These are phyloP conservation scores for Sungouiozyma intestinalis DNA, from an alignment of 805 yeast species.

Conservation along the genomic window DNA sequence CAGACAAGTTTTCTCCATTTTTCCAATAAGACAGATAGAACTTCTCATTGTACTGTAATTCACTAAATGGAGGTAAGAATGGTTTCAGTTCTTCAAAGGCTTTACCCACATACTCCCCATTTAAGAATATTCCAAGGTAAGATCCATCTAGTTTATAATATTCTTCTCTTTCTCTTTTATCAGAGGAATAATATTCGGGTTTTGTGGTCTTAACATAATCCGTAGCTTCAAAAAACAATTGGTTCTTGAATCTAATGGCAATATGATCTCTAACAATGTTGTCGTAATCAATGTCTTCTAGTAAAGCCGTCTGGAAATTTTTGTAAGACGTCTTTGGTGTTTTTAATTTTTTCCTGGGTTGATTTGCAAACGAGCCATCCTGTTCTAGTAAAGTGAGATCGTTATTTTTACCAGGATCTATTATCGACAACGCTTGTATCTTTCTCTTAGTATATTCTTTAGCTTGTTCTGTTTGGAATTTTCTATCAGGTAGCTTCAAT, in stretches of 20 bases:
- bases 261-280: conserved; percentile 71
- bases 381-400: neutral
- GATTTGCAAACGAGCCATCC: conserved; percentile 1
- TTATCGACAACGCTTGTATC: conserved; percentile 17
- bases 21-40: conserved; percentile 26
- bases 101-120: conserved; percentile 58
- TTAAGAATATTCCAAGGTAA: conserved; percentile 57
- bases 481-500: conserved; percentile 51
- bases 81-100: conserved; percentile 61
- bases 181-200: conserved; percentile 26
- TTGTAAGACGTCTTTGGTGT: conserved; percentile 10
- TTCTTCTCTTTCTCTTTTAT: conserved; percentile 28
- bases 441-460: conserved; percentile 28
- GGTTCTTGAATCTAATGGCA: conserved; percentile 73
- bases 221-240: conserved; percentile 71
- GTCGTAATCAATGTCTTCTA: conserved; percentile 19
- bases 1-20: conserved; percentile 11
- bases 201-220: conserved; percentile 38
- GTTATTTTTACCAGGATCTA: neutral
- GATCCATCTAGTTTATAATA: conserved; percentile 39
- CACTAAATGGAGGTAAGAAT: conserved; percentile 71
- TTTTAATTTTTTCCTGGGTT: conserved; percentile 3
- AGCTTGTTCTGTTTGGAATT: conserved; percentile 36
- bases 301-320: conserved; percentile 24
- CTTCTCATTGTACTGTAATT: conserved; percentile 34